Conservation (phyloP, 1,284 basidiomycete species). For the Trametes polyzona region DNA sequence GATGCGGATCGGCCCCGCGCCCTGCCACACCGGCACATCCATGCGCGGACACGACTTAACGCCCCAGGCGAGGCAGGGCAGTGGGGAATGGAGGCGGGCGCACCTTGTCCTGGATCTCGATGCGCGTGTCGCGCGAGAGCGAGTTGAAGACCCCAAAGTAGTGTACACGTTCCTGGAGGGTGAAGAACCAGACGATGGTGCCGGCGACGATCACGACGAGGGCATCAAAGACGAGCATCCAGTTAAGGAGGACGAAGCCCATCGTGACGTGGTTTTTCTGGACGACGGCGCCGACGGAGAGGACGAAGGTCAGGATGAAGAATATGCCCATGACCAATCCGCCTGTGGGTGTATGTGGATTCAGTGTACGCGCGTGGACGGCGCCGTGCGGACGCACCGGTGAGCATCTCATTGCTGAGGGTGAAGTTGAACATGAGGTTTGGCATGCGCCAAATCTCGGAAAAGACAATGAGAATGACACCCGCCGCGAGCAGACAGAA, state of each 20-base stretch:
- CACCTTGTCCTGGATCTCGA: slow-evolving; percentile 75
- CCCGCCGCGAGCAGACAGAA: slow-evolving; percentile 72
- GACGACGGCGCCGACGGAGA: slow-evolving; percentile 72
- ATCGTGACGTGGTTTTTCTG: slow-evolving; percentile 69
- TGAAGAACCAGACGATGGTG: slow-evolving; percentile 78
- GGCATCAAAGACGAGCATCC: slow-evolving; percentile 64
- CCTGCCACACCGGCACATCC: not conserved
- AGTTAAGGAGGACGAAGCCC: slow-evolving; percentile 76
- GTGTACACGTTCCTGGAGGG: slow-evolving; percentile 68
- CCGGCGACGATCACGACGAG: slow-evolving; percentile 65
- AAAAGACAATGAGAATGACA: slow-evolving; percentile 63
- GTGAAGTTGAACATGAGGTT: slow-evolving; percentile 74
- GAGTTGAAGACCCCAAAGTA: slow-evolving; percentile 62
- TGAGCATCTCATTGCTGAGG: slow-evolving; percentile 58
- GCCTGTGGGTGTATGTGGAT: slow-evolving; percentile 44
- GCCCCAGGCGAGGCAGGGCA: too few relatives aligned
- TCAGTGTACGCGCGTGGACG: not conserved
- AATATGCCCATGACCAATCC: slow-evolving; percentile 72
- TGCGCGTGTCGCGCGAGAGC: slow-evolving; percentile 50
- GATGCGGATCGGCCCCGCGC: too few relatives aligned
- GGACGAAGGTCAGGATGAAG: slow-evolving; percentile 67
- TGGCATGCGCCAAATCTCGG: slow-evolving; percentile 68
- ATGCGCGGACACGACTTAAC: not conserved
- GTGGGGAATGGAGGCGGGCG: slow-evolving; percentile 22
- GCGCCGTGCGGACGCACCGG: slow-evolving; percentile 48